Evolutionary conservation across 768 basidiomycete species (phyloP), one percentile per base, ranked within the genome.

Genomic region (Auriscalpium orientale): DNA sequence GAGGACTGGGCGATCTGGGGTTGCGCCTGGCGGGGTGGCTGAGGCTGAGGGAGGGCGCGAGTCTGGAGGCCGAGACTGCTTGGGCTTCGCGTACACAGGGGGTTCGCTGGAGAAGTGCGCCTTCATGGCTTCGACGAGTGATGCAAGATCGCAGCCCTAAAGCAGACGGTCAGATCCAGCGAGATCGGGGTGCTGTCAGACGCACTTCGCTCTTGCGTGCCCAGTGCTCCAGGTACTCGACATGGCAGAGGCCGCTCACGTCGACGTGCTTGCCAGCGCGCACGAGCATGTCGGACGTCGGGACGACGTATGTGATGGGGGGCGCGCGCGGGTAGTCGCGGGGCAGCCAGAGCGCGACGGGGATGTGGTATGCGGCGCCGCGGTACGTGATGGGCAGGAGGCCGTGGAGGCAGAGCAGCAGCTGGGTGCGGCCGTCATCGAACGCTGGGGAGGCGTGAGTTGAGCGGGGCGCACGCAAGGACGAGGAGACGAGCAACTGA

Each of bases 351-450:
- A 95, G 62, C 12, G 89, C 83, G 63, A 99, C 71, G 4, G 97
- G 97, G 64, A 98, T 98, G 70, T 99, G 92, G 76, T 99, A 99
- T 2, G 86, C 77, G 1, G 82, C 72, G 1, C 76, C 71, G 49
- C 87, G 79, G 73, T 83, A 95, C 0, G 79, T 70, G 62, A 99
- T 97, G 4, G 93, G 94, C 1, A 99, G 76, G 5, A 98, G 81
- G 10, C 97, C 97, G 66, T 97, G 90, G 3, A 95, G 64, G 61
- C 91, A 93, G 55, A 98, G 84, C 28, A 99, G 80, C 16, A 98
- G 78, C 65, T 95, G 92, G 0, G 91, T 87, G 38, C 95, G 84
- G 48, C 97, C 97, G 61, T 97, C 92, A 70, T 99, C 93, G 72
- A 90, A 94, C 0, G 89, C 92, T 97, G 67, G 12, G 55, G 50